Base-by-base conservation (phyloP, 768 basidiomycete genomes). In the Sarcomyxa edulis region DNA sequence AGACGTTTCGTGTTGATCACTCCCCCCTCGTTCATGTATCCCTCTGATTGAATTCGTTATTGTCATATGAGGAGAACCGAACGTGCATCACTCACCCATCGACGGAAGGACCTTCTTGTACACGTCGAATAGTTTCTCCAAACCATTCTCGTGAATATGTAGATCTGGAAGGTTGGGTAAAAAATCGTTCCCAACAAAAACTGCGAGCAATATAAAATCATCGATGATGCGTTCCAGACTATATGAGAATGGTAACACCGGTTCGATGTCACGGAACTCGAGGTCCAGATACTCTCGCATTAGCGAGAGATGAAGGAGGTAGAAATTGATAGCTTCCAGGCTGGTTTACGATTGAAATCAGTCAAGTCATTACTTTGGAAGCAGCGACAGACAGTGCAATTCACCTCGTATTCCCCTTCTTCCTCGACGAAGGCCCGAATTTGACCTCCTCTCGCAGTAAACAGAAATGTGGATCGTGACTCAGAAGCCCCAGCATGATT, bases 391-490 rank as follows among this genome's bases (percentile, higher is more conserved):
- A 23, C 6, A 14, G 11, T 14, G 25, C n/a, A 23, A 48, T 56
- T 10, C 36, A 69, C 68, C 63, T 68, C 10, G 72, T 74, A 49
- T 68, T 74, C 32, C 71, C 70, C 62, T 90, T 94, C 69, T 76
- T 88, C 62, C 68, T 77, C 40, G 78, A 59, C 12, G 78, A 63
- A 18, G 90, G 85, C 6, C 96, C 95, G 65, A 99, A 98, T 56
- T 95, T 94, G 54, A 99, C 96, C 61, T 99, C 96, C 64, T 99
- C 96, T 39, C 96, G 81, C 49, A 99, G 67, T 40, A 98, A 69
- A 63, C 95, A 98, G 63, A 97, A 99, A 64, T 99, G 96, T 2
- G 96, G 96, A 61, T 99, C 96, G 61, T 98, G 96, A 56, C 90
- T 94, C 53, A 98, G 69, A 29, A 99, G 68, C 18, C 94, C 94